These are phyloP conservation scores for Deakozyma indianensis DNA, from an alignment of 805 yeast genomes.

Conservation along the genomic window DNA sequence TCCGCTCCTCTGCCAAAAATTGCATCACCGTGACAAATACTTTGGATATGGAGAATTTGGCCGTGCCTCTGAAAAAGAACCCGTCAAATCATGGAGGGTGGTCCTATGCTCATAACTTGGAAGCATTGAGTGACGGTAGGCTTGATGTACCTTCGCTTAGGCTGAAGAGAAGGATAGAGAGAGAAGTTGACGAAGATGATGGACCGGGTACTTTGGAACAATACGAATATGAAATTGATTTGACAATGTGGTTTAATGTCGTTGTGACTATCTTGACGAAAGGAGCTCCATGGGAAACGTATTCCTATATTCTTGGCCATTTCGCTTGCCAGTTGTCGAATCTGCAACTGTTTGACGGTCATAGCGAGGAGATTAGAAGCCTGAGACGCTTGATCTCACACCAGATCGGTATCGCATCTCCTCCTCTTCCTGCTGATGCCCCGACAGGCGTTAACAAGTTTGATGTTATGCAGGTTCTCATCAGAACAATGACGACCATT, in stretches of 20 bases:
- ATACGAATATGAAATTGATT: constrained; percentile 22
- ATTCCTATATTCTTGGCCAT: constrained; percentile 49
- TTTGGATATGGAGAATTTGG: constrained; percentile 49
- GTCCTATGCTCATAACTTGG: background rate
- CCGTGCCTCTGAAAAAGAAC: constrained; percentile 17
- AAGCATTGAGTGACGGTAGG: background rate
- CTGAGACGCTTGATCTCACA: constrained; percentile 37
- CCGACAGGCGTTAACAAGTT: constrained; percentile 33
- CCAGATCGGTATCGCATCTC: constrained; percentile 27
- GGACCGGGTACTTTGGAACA: constrained; percentile 24
- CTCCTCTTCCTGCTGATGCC: background rate
- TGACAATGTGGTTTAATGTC: constrained; percentile 37
- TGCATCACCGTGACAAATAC: constrained; percentile 37
- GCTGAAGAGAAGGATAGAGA: constrained; percentile 3
- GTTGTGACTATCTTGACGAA: constrained; percentile 30
- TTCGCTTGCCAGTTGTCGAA: constrained; percentile 56
- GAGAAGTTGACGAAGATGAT: constrained; percentile 13
- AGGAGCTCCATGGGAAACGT: constrained; percentile 50
- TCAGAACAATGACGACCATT: constrained; percentile 40
- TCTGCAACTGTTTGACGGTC: constrained; percentile 32
- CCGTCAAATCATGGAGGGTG: background rate
- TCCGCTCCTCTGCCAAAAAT: constrained; percentile 34
- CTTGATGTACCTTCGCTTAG: background rate
- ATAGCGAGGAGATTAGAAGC: constrained; percentile 24
- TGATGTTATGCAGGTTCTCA: constrained; percentile 51